Evolutionary conservation across 305 asterid species (phyloP), one percentile per base, ranked within the genome.

Genomic region (Fraxinus sp.): DNA sequence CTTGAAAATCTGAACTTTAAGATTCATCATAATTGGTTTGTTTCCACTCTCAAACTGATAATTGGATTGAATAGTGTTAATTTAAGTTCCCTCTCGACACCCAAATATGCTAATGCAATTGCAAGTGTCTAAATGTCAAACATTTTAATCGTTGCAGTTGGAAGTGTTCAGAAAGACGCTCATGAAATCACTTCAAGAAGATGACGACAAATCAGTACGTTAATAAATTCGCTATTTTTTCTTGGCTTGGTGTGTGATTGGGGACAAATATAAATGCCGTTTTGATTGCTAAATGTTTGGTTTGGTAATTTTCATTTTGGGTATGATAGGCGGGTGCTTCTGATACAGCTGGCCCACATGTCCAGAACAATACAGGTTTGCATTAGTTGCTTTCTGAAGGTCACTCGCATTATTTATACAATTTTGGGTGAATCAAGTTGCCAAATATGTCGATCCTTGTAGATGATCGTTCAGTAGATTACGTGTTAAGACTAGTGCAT

Each of bases 151-250:
- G 64, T 83, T 91, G 90, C 90, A 96, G 99, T 87, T 94, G 95
- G 98, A 94, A 86, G 90, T 88, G 84, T 96, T 96, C 84, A 92
- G 99, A 83, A 96, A 96, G 94, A 96, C 97, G 9, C 96, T 96
- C 70, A 91, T 96, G 99, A 89, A 90, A 52, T 96, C 99, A 3
- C 99, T 96, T 30, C 93, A 94, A 88, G 99, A 96, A 9, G 98
- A 94, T 35, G 98, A 94, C 22, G 97, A 93, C 72, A 88, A 77
- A 83, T 82, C 91, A 24, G 99, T 96, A 86, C 89, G 94, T 83
- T 79, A 77, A 78, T 79, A 20, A 46, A 24, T 79, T 71, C 24
- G 28, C 13, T 22, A 16, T 30, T 43, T 75, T 73, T 73, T 75
- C 59, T 39, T 66, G 6, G 71, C n/a, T n/a, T n/a, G 18, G 36